A percentile compares a stretch with the other conserved stretches of the same genome.
phyloP scores from a whole-genome alignment of 768 basidiomycete species.

The Tulasnella sp. region DNA sequence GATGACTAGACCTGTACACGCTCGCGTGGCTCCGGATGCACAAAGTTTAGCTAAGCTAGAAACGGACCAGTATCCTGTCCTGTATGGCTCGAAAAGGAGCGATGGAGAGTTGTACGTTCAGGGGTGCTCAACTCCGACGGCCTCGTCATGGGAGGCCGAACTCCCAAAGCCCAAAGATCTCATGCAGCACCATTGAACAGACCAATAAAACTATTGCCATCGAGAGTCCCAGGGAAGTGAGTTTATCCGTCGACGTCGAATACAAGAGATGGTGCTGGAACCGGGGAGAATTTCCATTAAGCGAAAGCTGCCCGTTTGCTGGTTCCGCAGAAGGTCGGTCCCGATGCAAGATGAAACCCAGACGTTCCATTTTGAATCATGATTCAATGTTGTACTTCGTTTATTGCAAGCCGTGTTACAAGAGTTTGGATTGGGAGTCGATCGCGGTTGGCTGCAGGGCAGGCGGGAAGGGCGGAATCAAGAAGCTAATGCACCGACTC shows the following conservation, averaged over 20 bases:
- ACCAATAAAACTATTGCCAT: background rate
- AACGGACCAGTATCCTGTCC: background rate
- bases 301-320: background rate
- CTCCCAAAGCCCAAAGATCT: background rate
- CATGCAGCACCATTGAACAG: background rate
- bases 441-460: background rate
- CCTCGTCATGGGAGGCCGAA: background rate
- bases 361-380: background rate
- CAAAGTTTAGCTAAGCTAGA: background rate
- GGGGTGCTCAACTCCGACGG: background rate
- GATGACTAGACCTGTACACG: background rate
- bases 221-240: background rate
- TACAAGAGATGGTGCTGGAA: background rate
- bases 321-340: background rate
- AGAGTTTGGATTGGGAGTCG: background rate
- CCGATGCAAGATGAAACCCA: background rate
- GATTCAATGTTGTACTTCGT: background rate
- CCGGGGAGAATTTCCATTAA: background rate
- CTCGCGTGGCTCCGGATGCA: background rate
- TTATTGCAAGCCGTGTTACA: background rate
- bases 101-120: background rate
- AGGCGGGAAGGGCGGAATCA: background rate
- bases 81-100: background rate
- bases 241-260: background rate
- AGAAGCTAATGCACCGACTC: background rate